phyloP scores from a whole-genome alignment of 2,329 filamentous ascomycete species.

The Phaeophleospora eucalypticola region DNA sequence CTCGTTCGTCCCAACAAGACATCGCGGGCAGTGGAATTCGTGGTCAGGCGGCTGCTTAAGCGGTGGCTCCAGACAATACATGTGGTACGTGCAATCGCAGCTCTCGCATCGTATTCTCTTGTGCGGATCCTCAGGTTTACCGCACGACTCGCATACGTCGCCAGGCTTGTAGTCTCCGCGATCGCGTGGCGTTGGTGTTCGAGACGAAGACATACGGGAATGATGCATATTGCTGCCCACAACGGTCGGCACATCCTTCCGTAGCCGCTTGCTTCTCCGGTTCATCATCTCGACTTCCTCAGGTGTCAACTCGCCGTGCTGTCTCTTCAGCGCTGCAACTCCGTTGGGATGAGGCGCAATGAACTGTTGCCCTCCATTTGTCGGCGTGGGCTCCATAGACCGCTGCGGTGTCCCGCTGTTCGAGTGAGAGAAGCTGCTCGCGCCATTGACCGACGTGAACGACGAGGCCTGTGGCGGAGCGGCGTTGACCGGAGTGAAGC shows the following conservation, averaged over 20 bases:
- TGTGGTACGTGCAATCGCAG: slow-evolving; percentile 86
- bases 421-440: slow-evolving; percentile 38
- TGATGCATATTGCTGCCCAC: slow-evolving; percentile 96
- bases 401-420: slow-evolving; percentile 24
- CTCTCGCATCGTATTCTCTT: slow-evolving; percentile 81
- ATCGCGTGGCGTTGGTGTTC: slow-evolving; percentile 54
- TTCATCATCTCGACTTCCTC: slow-evolving; percentile 45
- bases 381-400: slow-evolving; percentile 51
- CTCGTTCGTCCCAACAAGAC: slow-evolving; percentile 90
- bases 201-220: slow-evolving; percentile 75
- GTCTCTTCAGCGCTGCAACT: slow-evolving; percentile 61
- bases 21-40: slow-evolving; percentile 95
- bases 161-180: slow-evolving; percentile 55
- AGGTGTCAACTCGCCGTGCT: slow-evolving; percentile 46
- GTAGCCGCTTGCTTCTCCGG: slow-evolving; percentile 85
- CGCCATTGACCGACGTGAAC: slow-evolving; percentile 58
- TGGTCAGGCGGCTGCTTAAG: slow-evolving; percentile 73
- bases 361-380: slow-evolving; percentile 16
- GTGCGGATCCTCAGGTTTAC: slow-evolving; percentile 67
- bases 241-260: slow-evolving; percentile 79
- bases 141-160: slow-evolving; percentile 78
- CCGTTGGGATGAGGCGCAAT: slow-evolving; percentile 26
- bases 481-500: slow-evolving; percentile 65
- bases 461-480: slow-evolving; percentile 27
- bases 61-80: slow-evolving; percentile 81